A percentile compares a stretch with the other conserved stretches of the same genome.
Conservation (phyloP, 257 asterid species). For the Solanum lycopersicoides region DNA sequence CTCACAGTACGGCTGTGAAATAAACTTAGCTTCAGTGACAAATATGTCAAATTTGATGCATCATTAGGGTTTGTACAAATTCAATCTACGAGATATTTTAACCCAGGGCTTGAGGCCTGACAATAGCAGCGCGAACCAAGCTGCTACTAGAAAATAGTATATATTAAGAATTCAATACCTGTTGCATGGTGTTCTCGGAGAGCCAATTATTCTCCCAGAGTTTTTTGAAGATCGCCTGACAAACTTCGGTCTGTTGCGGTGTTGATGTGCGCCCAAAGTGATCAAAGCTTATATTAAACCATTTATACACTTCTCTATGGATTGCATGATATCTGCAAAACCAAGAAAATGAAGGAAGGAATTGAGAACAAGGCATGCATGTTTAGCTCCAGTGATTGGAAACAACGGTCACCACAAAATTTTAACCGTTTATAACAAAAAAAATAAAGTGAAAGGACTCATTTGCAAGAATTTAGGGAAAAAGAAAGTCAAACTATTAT, state of each 20-base stretch:
- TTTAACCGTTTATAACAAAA: background rate
- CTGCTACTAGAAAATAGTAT: background rate
- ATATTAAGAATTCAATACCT: constrained; percentile 32
- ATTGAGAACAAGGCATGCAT: background rate
- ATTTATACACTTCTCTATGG: constrained; percentile 68
- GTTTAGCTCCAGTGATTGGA: background rate
- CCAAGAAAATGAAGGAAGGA: background rate
- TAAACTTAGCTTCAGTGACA: background rate
- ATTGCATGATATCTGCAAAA: constrained; percentile 62
- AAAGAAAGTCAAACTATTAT: background rate
- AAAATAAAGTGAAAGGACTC: background rate
- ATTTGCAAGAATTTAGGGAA: background rate
- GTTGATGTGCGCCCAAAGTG: constrained; percentile 91
- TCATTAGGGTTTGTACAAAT: background rate
- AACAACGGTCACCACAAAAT: background rate
- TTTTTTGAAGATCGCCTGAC: constrained; percentile 75
- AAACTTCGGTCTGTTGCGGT: constrained; percentile 81
- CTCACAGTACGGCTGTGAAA: constrained; percentile 30
- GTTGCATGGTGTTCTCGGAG: constrained; percentile 74
- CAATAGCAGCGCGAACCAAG: background rate
- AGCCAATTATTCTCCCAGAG: constrained; percentile 69
- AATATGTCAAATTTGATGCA: background rate
- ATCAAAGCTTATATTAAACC: constrained; percentile 84
- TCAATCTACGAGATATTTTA: background rate
- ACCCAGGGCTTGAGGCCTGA: background rate